Base-by-base conservation (phyloP, 169 alveolate genomes). In the Cryptosporidium xiaoi region DNA sequence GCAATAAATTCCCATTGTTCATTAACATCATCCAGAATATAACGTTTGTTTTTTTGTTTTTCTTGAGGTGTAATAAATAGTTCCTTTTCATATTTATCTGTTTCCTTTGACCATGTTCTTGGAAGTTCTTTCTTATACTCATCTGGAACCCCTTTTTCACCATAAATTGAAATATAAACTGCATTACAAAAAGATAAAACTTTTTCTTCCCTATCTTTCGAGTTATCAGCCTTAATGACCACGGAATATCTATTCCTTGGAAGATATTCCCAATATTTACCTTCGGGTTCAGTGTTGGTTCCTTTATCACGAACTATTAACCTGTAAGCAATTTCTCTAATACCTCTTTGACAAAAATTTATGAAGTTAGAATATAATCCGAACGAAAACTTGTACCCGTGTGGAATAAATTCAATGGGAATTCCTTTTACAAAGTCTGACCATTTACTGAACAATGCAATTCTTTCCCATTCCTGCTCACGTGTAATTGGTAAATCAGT, bases 381-480 rank as follows among this genome's bases (percentile, higher is more conserved):
- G 29, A 69, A 69, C 51, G 83, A 69, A 69, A 69, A 69, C 55
- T 56, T 69, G 34, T 51, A 69, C 12, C 83, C 83, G 16, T 69
- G 40, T 13, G 83, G 83, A 31, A 69, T 69, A 33, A 40, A 69
- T 20, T 69, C 48, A 15, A 56, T 36, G 3, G 83, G 83, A 34
- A 69, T 53, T 33, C 67, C 67, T 53, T 69, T 69, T 4, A 69
- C 83, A 69, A 29, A 69, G 10, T 69, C 83, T 33, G 83, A 69
- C 83, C 83, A 69, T 55, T 69, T 69, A 55, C 83, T 69, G 34
- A 69, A 69, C 27, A 56, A 7, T 8, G 83, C 83, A 69, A 69
- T 69, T 69, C 83, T 51, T n/a, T 69, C 83, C 83, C 83, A 69
- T 55, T 69, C 83, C 12, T 69, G 83, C 13, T 69, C 83, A 24